These are phyloP conservation scores for Vanrija sp. DNA, from an alignment of 1,284 basidiomycete genomes.

Conservation along the genomic window DNA sequence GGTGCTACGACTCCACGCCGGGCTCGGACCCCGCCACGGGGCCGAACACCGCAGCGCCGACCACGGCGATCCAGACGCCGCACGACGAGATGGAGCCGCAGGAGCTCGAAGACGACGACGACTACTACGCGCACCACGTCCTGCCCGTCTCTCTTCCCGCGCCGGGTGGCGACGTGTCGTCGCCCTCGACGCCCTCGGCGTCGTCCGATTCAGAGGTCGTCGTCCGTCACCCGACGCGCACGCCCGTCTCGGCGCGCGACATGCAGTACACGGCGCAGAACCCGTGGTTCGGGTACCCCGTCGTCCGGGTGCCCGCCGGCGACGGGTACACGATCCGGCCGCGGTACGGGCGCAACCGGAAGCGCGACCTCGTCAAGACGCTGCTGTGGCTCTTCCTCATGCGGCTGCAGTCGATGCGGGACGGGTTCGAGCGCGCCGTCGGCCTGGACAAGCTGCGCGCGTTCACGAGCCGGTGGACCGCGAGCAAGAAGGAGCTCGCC, in stretches of 20 bases:
- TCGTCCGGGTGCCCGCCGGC: constrained; percentile 24
- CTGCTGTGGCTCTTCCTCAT: constrained; percentile 48
- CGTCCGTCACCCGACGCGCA: not conserved
- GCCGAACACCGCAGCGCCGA: not conserved
- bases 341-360: constrained; percentile 41
- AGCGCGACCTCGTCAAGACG: constrained; percentile 48
- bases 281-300: constrained; percentile 50
- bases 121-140: too few relatives aligned
- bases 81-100: not conserved
- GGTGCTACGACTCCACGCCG: not conserved
- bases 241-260: constrained; percentile 2
- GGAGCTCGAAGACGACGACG: not conserved
- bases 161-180: not conserved
- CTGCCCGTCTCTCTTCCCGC: not conserved
- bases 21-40: not conserved
- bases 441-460: constrained; percentile 23
- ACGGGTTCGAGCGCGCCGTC: constrained; percentile 29
- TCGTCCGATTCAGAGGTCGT: too few relatives aligned
- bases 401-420: constrained; percentile 37
- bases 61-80: not conserved
- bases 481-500: not conserved
- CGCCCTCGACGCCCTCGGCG: too few relatives aligned
- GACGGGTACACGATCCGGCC: constrained; percentile 29
- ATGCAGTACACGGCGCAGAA: constrained; percentile 27
- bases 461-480: not conserved